Conservation (phyloP, 495 filamentous ascomycete genomes). For the Hypomontagnella monticulosa region DNA sequence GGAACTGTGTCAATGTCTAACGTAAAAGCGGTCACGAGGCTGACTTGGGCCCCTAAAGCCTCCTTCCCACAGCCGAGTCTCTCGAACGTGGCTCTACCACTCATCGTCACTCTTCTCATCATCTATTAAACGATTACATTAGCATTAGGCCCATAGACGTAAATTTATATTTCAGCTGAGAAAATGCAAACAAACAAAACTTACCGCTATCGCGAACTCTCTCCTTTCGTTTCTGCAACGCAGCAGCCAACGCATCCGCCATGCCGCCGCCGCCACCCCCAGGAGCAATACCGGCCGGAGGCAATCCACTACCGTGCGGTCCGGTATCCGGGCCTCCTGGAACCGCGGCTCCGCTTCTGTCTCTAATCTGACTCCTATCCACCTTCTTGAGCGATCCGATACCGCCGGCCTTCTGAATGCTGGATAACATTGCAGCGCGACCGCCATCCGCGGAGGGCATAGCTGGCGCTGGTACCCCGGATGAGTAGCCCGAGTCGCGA, state of each 20-base stretch:
- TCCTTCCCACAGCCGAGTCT: conserved; percentile 2
- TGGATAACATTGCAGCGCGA: conserved; percentile 76
- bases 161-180: conserved; percentile 13
- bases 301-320: conserved; percentile 65
- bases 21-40: conserved; percentile 2
- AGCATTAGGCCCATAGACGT: conserved; percentile 1
- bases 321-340: conserved; percentile 65
- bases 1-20: neutral
- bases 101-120: conserved; percentile 85
- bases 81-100: conserved; percentile 61
- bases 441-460: conserved; percentile 61
- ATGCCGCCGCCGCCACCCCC: conserved; percentile 66
- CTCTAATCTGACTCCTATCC: conserved; percentile 75
- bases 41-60: neutral
- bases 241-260: conserved; percentile 82
- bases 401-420: conserved; percentile 82
- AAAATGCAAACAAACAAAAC: conserved; percentile 47
- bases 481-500: conserved; percentile 66
- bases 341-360: conserved; percentile 78
- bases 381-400: conserved; percentile 83
- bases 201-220: conserved; percentile 92
- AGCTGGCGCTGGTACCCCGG: conserved; percentile 65
- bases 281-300: conserved; percentile 58
- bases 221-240: conserved; percentile 80
- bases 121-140: conserved; percentile 61